Conservation (phyloP, 2,329 filamentous ascomycete genomes). For the Calonectria fujianensis region DNA sequence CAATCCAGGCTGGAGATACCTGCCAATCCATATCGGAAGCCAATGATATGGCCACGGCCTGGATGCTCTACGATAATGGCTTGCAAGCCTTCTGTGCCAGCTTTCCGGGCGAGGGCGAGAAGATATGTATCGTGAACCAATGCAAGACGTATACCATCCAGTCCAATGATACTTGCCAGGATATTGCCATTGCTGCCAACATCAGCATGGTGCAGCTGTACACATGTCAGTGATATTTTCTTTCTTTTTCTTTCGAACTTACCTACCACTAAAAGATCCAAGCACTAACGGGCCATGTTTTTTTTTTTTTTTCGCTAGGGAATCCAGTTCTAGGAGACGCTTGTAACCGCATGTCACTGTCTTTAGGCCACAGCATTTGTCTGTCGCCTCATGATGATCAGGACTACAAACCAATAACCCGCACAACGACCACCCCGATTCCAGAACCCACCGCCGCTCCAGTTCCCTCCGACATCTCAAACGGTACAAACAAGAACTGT, state of each 20-base stretch:
- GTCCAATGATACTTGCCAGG: not conserved
- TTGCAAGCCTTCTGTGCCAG: not conserved
- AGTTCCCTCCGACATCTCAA: not conserved
- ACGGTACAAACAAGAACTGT: slow-evolving; percentile 1
- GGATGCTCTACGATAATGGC: not conserved
- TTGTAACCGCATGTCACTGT: slow-evolving; percentile 6
- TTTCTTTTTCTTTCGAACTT: not conserved
- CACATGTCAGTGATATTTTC: not conserved
- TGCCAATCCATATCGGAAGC: slow-evolving; percentile 2
- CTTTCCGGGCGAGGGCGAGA: not conserved
- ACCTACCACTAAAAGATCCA: no score
- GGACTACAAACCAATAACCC: slow-evolving; percentile 2
- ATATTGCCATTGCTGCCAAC: not conserved
- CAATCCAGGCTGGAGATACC: slow-evolving; percentile 4
- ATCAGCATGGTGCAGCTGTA: slow-evolving; percentile 10
- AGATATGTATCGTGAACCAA: not conserved
- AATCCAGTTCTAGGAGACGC: not conserved
- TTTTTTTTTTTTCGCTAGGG: not conserved
- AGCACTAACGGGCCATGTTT: no score
- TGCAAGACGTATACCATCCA: not conserved
- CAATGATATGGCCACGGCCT: not conserved
- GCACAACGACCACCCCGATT: not conserved
- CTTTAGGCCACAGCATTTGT: not conserved
- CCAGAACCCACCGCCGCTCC: not conserved
- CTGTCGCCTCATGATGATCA: not conserved